Evolutionary conservation across 2,329 filamentous ascomycete species (phyloP), one percentile per base, ranked within the genome.

Genomic region (Drechslera avenae): DNA sequence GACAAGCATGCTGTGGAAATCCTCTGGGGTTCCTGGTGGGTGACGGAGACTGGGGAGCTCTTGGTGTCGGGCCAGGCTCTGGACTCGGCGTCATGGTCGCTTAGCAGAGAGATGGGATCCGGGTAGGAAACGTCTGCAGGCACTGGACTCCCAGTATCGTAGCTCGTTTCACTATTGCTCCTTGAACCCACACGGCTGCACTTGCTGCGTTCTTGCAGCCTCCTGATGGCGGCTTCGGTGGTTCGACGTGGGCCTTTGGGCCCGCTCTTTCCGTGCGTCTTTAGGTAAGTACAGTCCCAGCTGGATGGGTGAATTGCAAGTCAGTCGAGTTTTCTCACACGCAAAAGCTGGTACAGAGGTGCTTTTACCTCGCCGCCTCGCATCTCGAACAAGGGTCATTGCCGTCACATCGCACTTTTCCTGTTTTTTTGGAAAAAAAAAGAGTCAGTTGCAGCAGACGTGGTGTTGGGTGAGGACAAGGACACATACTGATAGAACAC

Each of bases 211-310:
- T 71, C 57, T 49, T 72, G 69, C 18, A 72, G 53, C 36, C 67
- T 62, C 39, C 62, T 60, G 34, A 72, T 72, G 13, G 68, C 68
- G 17, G 68, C 68, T 46, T 71, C 68, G 2, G 69, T 72, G 3
- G 65, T 71, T 37, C 69, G 58, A 6, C 69, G 63, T 21, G 69
- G 69, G 39, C 69, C 69, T 45, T 72, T 72, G 9, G 69, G 69
- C 16, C 69, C 69, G 21, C 67, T 71, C 49, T 72, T 72, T 8
- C 67, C 67, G 46, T 71, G 69, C 3, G 66, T 71, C 46, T 72
- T 72, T 33, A 72, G 59, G 51, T 69, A 72, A 19, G 69, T 72
- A 50, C 69, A 72, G 35, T 69, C 68, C 68, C 67, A 72, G n/a
- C 63, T 66, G 26, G 4, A 13, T 28, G 10, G 21, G 26, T 12